Base-by-base conservation (phyloP, 306 rosid genomes). In the Castanea crenata region DNA sequence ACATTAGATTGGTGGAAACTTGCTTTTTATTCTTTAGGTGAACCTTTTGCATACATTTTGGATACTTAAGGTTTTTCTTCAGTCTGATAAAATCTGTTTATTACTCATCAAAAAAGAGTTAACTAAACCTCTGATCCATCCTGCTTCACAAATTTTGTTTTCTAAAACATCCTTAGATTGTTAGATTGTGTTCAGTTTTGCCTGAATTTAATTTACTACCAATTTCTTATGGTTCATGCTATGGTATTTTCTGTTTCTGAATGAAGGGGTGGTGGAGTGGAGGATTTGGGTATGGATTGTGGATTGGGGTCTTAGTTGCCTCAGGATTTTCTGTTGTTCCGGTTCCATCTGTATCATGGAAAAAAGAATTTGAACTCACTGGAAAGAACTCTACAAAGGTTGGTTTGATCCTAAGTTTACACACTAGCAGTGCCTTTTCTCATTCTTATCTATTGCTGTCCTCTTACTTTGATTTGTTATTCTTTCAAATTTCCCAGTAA, bases 241-340 rank as follows among this genome's bases (percentile, higher is more conserved):
- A 69, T 38, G 41, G 41, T 80, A 44, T 65, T 56, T 63, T 69
- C 55, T 51, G 56, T 65, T 55, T 58, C 79, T 87, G 81, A 57
- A 56, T 85, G 52, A 74, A 94, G 98, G 96, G 97, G 63, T 94
- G 98, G 97, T 94, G 97, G 97, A 86, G 97, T 81, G 98, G 98
- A 85, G 98, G 97, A 62, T 94, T 94, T 78, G 98, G 94, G 18
- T 94, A 92, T 78, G 98, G 98, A 55, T 86, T 92, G 55, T 94
- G 98, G 97, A 94, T 94, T 74, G 98, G 98, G 54, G 76, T 91
- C 86, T 86, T 94, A 82, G 97, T 94, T 82, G 88, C 94, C 29
- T 82, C 93, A 18, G 96, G 98, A 5, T 92, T 87, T 84, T 86
- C 97, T 27, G 98, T 94, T 84, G 84, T 89, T 86, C 98, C 98